Base-by-base conservation (phyloP, 2,329 filamentous ascomycete genomes). In the Penicillium expansum region DNA sequence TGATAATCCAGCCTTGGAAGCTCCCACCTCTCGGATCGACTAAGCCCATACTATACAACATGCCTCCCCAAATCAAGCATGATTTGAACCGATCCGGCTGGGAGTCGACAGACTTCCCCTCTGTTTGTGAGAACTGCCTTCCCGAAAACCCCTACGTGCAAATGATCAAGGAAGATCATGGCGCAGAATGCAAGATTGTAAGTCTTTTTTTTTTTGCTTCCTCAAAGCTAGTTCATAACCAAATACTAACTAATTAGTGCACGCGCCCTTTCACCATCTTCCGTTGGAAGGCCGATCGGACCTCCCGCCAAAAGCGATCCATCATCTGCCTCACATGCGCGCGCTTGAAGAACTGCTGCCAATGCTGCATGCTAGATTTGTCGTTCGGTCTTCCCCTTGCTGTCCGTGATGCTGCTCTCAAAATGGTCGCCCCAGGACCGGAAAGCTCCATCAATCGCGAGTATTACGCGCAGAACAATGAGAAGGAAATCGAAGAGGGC, bases 131-230 rank as follows among this genome's bases (percentile, higher is more conserved):
- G 77, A 92, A 87, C 71, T 99, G 94, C 74, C 84, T 99, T 2
- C 92, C 93, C 16, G 92, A 96, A 60, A 97, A 97, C 69, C 93
- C 93, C 2, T 99, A 96, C 70, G 94, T 99, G 42, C 94, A 97
- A 77, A 97, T 99, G 92, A 82, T 99, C 59, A 99, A 99, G 77
- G 92, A 97, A 72, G 93, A 99, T 74, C 87, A 95, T 69, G 94
- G 92, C 67, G 90, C 89, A 56, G 89, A 92, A 77, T 91, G 89
- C 82, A 90, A 90, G 79, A 80, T 90, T 64, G 71, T 74, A 68
- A 59, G 71, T 68, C 13, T n/a, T 33, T 22, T 32, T 32, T 35
- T 24, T 29, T 30, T 11, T 18, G 22, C 29, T n/a, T 18, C 18
- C 11, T 27, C 14, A 22, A 32, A 30, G 10, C 24, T 7, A 35